Evolutionary conservation across 2,329 filamentous ascomycete genomes (phyloP).

Genomic region (Neopestalotiopsis sp.): DNA sequence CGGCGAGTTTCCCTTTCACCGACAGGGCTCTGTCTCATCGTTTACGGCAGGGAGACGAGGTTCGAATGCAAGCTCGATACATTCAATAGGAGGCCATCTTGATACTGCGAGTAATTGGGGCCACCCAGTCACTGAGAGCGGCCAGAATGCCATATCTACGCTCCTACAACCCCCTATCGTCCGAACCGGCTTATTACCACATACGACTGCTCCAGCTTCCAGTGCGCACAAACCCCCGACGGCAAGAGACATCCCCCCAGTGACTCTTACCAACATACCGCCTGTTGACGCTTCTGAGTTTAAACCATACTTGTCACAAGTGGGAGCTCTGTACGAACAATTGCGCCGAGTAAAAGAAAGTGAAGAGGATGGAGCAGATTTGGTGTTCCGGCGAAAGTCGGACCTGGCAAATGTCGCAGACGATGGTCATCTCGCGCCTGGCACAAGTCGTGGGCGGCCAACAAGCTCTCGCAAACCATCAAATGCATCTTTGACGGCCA

Average conservation of each 20-base stretch:
- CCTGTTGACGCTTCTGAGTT: slow-evolving; percentile 83
- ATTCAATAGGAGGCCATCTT: slow-evolving; percentile 83
- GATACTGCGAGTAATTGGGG: slow-evolving; percentile 67
- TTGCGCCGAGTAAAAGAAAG: slow-evolving; percentile 83
- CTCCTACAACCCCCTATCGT: slow-evolving; percentile 91
- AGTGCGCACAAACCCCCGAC: slow-evolving; percentile 83
- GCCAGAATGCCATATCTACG: slow-evolving; percentile 92
- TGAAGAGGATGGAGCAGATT: slow-evolving; percentile 64
- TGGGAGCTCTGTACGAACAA: slow-evolving; percentile 87
- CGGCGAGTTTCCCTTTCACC: slow-evolving; percentile 64
- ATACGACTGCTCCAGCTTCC: slow-evolving; percentile 71
- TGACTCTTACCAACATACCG: slow-evolving; percentile 86
- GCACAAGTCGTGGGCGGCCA: slow-evolving; percentile 36
- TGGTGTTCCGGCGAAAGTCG: slow-evolving; percentile 41
- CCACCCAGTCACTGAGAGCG: slow-evolving; percentile 69
- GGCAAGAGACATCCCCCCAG: slow-evolving; percentile 87
- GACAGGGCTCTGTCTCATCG: slow-evolving; percentile 51
- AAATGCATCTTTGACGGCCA: slow-evolving; percentile 52
- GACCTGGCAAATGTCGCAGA: slow-evolving; percentile 44
- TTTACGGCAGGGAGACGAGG: slow-evolving; percentile 67
- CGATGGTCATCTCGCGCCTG: slow-evolving; percentile 54
- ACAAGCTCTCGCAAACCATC: slow-evolving; percentile 46
- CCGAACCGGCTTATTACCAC: slow-evolving; percentile 82
- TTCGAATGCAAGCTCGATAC: slow-evolving; percentile 86
- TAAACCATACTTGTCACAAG: slow-evolving; percentile 80